A percentile compares a stretch with the other conserved stretches of the same genome.
phyloP scores from a whole-genome alignment of 2,329 filamentous ascomycete species.

The Epichloe glyceriae region DNA sequence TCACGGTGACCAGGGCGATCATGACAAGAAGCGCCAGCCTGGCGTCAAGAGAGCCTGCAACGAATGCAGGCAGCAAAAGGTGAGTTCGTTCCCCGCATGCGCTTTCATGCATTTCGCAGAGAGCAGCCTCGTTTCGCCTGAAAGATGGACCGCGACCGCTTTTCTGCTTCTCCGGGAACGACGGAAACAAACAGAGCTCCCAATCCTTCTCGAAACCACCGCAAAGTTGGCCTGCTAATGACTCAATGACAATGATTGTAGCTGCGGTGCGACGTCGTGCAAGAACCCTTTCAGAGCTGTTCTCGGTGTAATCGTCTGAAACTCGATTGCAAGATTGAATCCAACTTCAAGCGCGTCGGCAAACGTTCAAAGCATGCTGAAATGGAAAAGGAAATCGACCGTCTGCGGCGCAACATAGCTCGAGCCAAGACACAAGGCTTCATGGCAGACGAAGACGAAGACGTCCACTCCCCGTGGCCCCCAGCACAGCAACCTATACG shows the following conservation, averaged over 20 bases:
- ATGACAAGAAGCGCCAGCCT: constrained; percentile 51
- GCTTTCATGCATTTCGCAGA: neutral
- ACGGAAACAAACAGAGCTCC: neutral
- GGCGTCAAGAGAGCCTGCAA: constrained; percentile 72
- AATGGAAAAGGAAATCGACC: constrained; percentile 74
- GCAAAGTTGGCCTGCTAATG: neutral
- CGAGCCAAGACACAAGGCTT: constrained; percentile 48
- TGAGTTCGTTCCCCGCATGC: constrained; percentile 25
- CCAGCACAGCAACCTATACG: constrained; percentile 37
- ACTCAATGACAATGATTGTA: constrained; percentile 18
- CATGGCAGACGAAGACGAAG: constrained; percentile 40
- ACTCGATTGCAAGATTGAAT: constrained; percentile 75
- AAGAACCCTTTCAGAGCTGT: constrained; percentile 68
- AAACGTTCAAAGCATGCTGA: constrained; percentile 75
- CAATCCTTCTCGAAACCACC: neutral
- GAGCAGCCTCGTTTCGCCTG: neutral
- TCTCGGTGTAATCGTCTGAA: constrained; percentile 67
- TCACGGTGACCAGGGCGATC: constrained; percentile 31
- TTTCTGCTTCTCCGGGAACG: too few relatives aligned
- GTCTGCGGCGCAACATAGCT: constrained; percentile 46
- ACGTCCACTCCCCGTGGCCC: constrained; percentile 43
- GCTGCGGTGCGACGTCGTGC: constrained; percentile 74
- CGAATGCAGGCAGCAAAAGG: constrained; percentile 77
- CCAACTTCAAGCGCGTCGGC: constrained; percentile 73
- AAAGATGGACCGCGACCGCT: neutral